These are phyloP conservation scores for Syncephalastrum racemosum DNA, from an alignment of 371 early-diverging fungal genomes.

Conservation along the genomic window DNA sequence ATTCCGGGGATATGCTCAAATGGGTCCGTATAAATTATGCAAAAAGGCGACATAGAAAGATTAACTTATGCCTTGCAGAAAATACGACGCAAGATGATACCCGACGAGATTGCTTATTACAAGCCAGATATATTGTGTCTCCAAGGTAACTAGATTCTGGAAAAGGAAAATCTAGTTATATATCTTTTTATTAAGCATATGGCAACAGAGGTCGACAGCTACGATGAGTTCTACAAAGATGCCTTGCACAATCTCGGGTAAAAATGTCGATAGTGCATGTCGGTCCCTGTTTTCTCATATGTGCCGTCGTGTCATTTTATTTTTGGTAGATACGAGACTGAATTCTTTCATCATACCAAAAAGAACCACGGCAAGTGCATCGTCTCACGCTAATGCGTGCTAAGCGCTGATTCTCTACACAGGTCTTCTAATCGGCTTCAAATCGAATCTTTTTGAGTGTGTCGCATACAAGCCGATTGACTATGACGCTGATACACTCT, in stretches of 20 bases:
- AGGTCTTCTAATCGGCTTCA: conserved; percentile 39
- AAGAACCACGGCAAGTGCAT: conserved; percentile 37
- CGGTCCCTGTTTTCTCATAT: not conserved
- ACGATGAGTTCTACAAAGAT: conserved; percentile 31
- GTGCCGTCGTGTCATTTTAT: too few species aligned
- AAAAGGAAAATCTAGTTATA: not conserved
- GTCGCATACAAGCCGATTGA: conserved; percentile 41
- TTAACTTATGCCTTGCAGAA: conserved; percentile 24
- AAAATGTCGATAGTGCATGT: conserved; percentile 1
- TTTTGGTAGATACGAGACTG: conserved; percentile 20
- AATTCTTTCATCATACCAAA: conserved; percentile 28
- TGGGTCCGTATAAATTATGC: conserved; percentile 26
- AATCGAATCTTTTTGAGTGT: conserved; percentile 29
- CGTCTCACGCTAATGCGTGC: not conserved
- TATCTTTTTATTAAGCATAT: not conserved
- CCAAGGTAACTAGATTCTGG: conserved; percentile 43
- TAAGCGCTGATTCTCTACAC: not conserved
- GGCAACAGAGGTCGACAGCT: conserved; percentile 41
- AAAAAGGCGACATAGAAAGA: not conserved
- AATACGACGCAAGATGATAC: conserved; percentile 36
- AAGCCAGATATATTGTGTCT: conserved; percentile 54
- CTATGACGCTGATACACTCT: conserved; percentile 39
- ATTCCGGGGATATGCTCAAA: conserved; percentile 44
- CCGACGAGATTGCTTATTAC: conserved; percentile 50
- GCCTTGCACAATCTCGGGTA: conserved; percentile 32